Evolutionary conservation across 768 basidiomycete species (phyloP), one percentile per base, ranked within the genome.

Genomic region (Leccinum rimulosum): DNA sequence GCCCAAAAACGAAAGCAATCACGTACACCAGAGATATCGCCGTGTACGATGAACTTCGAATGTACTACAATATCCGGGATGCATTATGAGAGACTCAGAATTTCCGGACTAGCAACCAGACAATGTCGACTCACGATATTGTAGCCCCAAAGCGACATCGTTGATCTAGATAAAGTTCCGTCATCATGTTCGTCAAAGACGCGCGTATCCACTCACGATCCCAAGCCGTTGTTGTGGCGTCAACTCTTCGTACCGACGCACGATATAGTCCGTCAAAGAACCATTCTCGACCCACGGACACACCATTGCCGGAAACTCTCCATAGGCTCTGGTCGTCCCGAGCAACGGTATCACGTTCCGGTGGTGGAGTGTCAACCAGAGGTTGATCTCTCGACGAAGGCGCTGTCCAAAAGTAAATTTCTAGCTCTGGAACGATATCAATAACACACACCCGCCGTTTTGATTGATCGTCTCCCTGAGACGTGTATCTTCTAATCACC

Each of bases 231-330:
- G 25, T 9, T 49, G 61, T 28, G 6, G 2, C 2, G 63, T 60
- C 52, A 75, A 63, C 6, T 50, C 27, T 6, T 60, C 48, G 27
- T 59, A 43, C 14, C 43, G 36, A 14, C 55, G 52, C 10, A 64
- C 62, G 28, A 74, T 54, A 52, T 73, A 74, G 0, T 54, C 38
- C 2, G 60, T 60, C 5, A 74, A 64, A n/a, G 60, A 47, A 0
- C 72, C 73, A 31, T 73, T 66, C 11, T 73, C 69, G 19, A 66
- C 49, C 73, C 73, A 74, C 4, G 75, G 75, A 27, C 60, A 75
- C 15, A 75, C 61, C 70, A 74, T 74, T 1, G 75, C 72, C 3
- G 60, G 49, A 52, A 70, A 68, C 3, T 64, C 67, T 2, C 75
- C 75, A 55, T 68, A 75, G 33, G 56, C 68, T 1, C 22, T 55